These are phyloP conservation scores for Microcos paniculata DNA, from an alignment of 345 rosid species.

Conservation along the genomic window DNA sequence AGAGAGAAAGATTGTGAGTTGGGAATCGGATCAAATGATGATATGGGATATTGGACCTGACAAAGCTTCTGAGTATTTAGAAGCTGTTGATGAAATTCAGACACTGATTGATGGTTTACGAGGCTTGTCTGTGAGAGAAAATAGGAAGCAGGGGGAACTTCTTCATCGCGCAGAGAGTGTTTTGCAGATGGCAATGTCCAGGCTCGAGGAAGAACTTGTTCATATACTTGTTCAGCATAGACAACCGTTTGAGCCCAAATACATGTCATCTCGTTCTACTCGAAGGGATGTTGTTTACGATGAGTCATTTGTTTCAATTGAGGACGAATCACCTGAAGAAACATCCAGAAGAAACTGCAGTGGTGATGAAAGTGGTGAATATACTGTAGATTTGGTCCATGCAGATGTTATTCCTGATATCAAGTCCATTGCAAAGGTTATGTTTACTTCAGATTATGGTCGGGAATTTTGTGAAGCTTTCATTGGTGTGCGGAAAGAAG, in stretches of 20 bases:
- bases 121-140: slow-evolving; percentile 29
- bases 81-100: slow-evolving; percentile 51
- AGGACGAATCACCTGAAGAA: slow-evolving; percentile 42
- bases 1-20: slow-evolving; percentile 40
- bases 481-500: slow-evolving; percentile 45
- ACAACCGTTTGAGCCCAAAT: slow-evolving; percentile 35
- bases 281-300: slow-evolving; percentile 39
- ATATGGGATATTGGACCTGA: slow-evolving; percentile 54
- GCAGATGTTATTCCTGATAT: slow-evolving; percentile 51
- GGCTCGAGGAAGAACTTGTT: slow-evolving; percentile 70
- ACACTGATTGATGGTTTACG: slow-evolving; percentile 32
- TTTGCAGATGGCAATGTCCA: slow-evolving; percentile 66
- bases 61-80: slow-evolving; percentile 47
- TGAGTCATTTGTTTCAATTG: slow-evolving; percentile 61
- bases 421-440: slow-evolving; percentile 60
- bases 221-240: slow-evolving; percentile 51
- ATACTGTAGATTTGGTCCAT: slow-evolving; percentile 43
- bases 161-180: slow-evolving; percentile 40
- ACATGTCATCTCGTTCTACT: slow-evolving; percentile 39
- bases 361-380: slow-evolving; percentile 22
- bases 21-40: slow-evolving; percentile 47
- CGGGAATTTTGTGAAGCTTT: slow-evolving; percentile 53
- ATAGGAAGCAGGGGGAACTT: slow-evolving; percentile 44
- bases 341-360: slow-evolving; percentile 26
- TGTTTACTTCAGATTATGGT: slow-evolving; percentile 60